Conservation (phyloP, 441 rosid species). For the Populus hybrid region DNA sequence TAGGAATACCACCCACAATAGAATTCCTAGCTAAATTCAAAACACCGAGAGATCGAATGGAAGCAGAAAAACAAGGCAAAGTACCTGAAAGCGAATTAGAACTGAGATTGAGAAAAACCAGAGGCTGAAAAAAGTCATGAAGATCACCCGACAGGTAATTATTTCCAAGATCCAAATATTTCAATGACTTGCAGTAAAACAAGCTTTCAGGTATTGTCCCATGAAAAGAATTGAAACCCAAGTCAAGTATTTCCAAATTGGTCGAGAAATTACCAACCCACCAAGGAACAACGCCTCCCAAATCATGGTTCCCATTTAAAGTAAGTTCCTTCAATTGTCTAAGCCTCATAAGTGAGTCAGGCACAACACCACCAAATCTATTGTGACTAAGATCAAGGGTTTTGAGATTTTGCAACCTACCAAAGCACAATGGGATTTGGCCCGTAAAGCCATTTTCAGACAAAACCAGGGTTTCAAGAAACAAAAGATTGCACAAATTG, state of each 20-base stretch:
- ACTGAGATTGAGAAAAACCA: slow-evolving; percentile 63
- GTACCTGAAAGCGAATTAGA: slow-evolving; percentile 78
- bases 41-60: slow-evolving; percentile 47
- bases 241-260: slow-evolving; percentile 58
- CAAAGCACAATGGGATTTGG: slow-evolving; percentile 58
- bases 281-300: slow-evolving; percentile 58
- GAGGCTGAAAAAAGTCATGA: slow-evolving; percentile 57
- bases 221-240: slow-evolving; percentile 58
- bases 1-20: slow-evolving; percentile 80
- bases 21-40: slow-evolving; percentile 65
- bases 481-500: slow-evolving; percentile 52
- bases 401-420: slow-evolving; percentile 48
- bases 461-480: slow-evolving; percentile 50
- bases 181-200: slow-evolving; percentile 48
- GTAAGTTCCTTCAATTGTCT: slow-evolving; percentile 52
- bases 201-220: slow-evolving; percentile 68
- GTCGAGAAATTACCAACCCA: slow-evolving; percentile 70
- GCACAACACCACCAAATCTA: slow-evolving; percentile 52
- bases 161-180: slow-evolving; percentile 57
- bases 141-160: slow-evolving; percentile 55
- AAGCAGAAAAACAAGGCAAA: slow-evolving; percentile 72
- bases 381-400: slow-evolving; percentile 68
- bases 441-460: slow-evolving; percentile 60
- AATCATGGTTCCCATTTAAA: slow-evolving; percentile 51
- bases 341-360: slow-evolving; percentile 45